These are phyloP conservation scores for Taiozyma onychis DNA, from an alignment of 1,139 yeast genomes.

Conservation along the genomic window DNA sequence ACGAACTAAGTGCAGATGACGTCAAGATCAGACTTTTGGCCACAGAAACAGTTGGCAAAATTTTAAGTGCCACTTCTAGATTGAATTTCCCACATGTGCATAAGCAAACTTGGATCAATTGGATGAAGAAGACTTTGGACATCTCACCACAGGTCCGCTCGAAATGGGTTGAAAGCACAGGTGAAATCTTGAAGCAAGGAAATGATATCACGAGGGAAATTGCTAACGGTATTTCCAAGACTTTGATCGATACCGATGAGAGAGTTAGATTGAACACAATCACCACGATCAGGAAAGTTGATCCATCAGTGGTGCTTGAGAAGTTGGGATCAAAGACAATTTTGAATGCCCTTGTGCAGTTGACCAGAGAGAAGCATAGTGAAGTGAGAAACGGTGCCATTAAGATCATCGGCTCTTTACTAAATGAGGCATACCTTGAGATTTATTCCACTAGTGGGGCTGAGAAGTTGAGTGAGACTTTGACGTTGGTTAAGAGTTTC, in stretches of 20 bases:
- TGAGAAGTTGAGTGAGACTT: conserved; percentile 26
- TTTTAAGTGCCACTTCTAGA: conserved; percentile 47
- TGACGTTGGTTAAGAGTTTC: conserved; percentile 44
- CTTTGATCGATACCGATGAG: conserved; percentile 73
- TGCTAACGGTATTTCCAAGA: conserved; percentile 54
- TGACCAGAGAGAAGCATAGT: conserved; percentile 64
- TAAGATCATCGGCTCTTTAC: conserved; percentile 48
- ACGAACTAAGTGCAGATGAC: conserved; percentile 72
- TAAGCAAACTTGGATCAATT: conserved; percentile 56
- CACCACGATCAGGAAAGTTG: conserved; percentile 36
- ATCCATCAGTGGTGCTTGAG: conserved; percentile 36
- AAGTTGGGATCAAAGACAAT: conserved; percentile 42
- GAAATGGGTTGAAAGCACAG: conserved; percentile 62
- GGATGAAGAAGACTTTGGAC: conserved; percentile 76
- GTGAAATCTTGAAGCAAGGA: conserved; percentile 38
- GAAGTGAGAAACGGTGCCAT: conserved; percentile 64
- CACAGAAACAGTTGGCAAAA: conserved; percentile 66
- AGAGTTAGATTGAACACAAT: conserved; percentile 65
- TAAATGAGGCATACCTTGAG: conserved; percentile 27
- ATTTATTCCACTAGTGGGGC: conserved; percentile 14
- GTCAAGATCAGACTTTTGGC: conserved; percentile 60
- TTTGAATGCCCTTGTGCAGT: conserved; percentile 49
- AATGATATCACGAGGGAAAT: conserved; percentile 48
- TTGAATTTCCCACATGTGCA: conserved; percentile 58
- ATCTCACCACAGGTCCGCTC: conserved; percentile 57